Evolutionary conservation across 257 asterid species (phyloP).

Genomic region (Fraxinus pennsylvanica): DNA sequence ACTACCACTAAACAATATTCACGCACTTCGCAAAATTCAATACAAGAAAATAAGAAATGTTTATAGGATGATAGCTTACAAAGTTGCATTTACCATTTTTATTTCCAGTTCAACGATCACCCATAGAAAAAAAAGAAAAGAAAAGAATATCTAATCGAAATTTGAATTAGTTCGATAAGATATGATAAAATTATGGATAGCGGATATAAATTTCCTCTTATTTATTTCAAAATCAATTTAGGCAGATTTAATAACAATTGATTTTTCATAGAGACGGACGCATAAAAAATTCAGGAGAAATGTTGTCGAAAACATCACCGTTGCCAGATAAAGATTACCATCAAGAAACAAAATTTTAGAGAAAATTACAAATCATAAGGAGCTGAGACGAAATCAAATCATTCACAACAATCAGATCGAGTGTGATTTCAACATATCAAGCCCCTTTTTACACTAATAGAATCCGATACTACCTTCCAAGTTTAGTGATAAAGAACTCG

Average conservation of each 20-base stretch:
- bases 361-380: too few relatives aligned
- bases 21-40: slow-evolving; percentile 5
- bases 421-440: too few relatives aligned
- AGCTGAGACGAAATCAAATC: too few relatives aligned
- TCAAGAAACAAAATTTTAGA: too few relatives aligned
- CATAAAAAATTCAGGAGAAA: too few relatives aligned
- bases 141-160: neutral
- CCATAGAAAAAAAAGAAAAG: neutral
- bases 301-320: too few relatives aligned
- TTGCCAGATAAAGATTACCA: too few relatives aligned
- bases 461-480: too few relatives aligned
- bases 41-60: neutral
- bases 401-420: too few relatives aligned
- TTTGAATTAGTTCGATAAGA: neutral
- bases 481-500: too few relatives aligned
- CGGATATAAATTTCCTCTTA: neutral
- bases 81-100: neutral
- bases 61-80: neutral
- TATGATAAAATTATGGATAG: neutral
- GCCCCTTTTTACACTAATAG: too few relatives aligned
- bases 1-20: neutral
- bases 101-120: slow-evolving; percentile 1
- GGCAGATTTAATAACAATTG: neutral
- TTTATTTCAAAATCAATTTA: neutral
- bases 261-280: too few relatives aligned